Base-by-base conservation (phyloP, 805 yeast genomes). In the Teunomyces barrocoloradensis region DNA sequence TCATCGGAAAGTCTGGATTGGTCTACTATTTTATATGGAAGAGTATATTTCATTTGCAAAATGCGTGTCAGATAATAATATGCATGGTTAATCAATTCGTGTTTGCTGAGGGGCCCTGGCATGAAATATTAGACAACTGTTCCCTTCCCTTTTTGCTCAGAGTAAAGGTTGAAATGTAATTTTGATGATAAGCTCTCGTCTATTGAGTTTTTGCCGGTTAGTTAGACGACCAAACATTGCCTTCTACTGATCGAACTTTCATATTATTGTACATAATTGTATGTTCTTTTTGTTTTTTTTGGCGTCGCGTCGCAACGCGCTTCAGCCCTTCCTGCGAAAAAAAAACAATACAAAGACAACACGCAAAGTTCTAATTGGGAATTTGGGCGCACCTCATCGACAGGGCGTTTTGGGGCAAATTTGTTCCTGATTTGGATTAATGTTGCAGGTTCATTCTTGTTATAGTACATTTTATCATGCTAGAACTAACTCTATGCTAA, bases 401-500 rank as follows among this genome's bases (percentile, higher is more conserved):
- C 18, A 32, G 2, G 9, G 17, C 17, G 9, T 32, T 13, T 32
- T n/a, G 4, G 18, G 17, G 5, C 18, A 32, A n/a, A 32, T 32
- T 12, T 7, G 15, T 13, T 15, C 34, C 18, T 13, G 11, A 32
- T 32, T 32, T 1, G 34, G 18, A 32, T n/a, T 13, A 13, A 32
- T 7, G 7, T 32, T 32, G 10, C 15, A 9, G 4, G 0, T 32
- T 32, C 15, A 7, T 32, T 32, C 21, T 23, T 15, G 28, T 23
- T 37, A 37, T 37, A 37, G 23, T 37, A 37, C 40, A 21, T 12
- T 21, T 12, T 37, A 3, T 20, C 13, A 13, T 20, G 20, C 3
- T 36, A 37, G 17, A 23, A 23, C 28, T n/a, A n/a, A 18, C 9
- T 29, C 29, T 11, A 23, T 32, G 3, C 20, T 67, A 91, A 61